A percentile compares a stretch with the other conserved stretches of the same genome.
Evolutionary conservation across 805 yeast species (phyloP).

Genomic region (Ogataea glucozyma): DNA sequence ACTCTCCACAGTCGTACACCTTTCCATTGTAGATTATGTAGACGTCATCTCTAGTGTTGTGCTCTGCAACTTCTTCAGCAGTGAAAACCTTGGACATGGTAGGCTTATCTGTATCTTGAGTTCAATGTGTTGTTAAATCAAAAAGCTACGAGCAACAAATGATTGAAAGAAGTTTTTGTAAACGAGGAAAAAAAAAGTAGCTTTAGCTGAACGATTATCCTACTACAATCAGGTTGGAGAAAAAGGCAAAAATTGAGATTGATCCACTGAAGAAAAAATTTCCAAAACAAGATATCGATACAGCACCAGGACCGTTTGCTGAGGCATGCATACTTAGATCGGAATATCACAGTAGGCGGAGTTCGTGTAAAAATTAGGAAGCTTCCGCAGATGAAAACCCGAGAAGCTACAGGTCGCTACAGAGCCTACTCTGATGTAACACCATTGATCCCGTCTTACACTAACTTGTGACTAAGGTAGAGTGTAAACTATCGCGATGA

Average conservation of each 20-base stretch:
- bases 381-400: no score
- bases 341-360: no score
- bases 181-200: slow-evolving; percentile 1
- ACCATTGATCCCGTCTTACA: no score
- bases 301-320: background rate
- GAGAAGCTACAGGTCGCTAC: no score
- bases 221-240: slow-evolving; percentile 2
- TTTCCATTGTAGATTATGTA: slow-evolving; percentile 85
- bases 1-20: slow-evolving; percentile 73
- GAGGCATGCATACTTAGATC: background rate
- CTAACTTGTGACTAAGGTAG: no score
- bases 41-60: slow-evolving; percentile 71
- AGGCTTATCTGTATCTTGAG: background rate
- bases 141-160: background rate
- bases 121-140: background rate
- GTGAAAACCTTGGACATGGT: slow-evolving; percentile 54
- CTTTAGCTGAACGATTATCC: background rate
- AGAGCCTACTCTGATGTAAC: no score
- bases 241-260: slow-evolving; percentile 5
- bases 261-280: slow-evolving; percentile 5
- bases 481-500: no score
- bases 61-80: slow-evolving; percentile 68
- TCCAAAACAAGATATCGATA: slow-evolving; percentile 1
- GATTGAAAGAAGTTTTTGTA: background rate
- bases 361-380: no score